Evolutionary conservation across 495 filamentous ascomycete species (phyloP).

Genomic region (Penicillium mononematosum): DNA sequence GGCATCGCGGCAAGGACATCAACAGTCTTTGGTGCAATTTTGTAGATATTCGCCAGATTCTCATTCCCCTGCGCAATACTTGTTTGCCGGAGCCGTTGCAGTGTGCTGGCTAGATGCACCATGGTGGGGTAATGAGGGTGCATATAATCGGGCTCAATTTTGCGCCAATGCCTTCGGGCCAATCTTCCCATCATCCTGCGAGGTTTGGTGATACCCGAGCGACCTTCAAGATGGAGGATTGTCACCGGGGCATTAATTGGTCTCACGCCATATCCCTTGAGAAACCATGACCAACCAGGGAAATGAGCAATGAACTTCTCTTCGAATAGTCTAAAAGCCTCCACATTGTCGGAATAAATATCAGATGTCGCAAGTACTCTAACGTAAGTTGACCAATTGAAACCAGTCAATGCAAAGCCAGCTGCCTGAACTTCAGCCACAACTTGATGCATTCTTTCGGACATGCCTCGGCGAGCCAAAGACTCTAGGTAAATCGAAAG

Average conservation of each 20-base stretch:
- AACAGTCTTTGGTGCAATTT: slow-evolving; percentile 50
- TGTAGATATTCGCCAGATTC: slow-evolving; percentile 34
- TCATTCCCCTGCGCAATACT: slow-evolving; percentile 31
- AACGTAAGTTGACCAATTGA: slow-evolving; percentile 53
- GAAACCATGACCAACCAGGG: slow-evolving; percentile 61
- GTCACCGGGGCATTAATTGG: slow-evolving; percentile 30
- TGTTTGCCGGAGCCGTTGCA: slow-evolving; percentile 42
- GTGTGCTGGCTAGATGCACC: slow-evolving; percentile 51
- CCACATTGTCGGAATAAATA: slow-evolving; percentile 27
- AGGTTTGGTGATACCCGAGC: slow-evolving; percentile 20
- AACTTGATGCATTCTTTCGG: slow-evolving; percentile 45
- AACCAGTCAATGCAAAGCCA: slow-evolving; percentile 66
- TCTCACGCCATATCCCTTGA: slow-evolving; percentile 31
- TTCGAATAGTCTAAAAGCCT: slow-evolving; percentile 71
- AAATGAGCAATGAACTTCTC: slow-evolving; percentile 70
- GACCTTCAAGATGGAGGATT: slow-evolving; percentile 29
- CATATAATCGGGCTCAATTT: slow-evolving; percentile 40
- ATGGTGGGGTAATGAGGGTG: slow-evolving; percentile 55
- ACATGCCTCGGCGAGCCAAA: slow-evolving; percentile 47
- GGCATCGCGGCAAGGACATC: slow-evolving; percentile 56
- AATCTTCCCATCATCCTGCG: slow-evolving; percentile 31
- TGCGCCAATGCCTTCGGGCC: slow-evolving; percentile 34
- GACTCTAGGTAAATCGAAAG: slow-evolving; percentile 61
- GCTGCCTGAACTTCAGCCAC: slow-evolving; percentile 51
- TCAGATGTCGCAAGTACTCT: slow-evolving; percentile 49